Evolutionary conservation across 805 yeast genomes (phyloP), one percentile per base, ranked within the genome.

Genomic region (Wickerhamiella brachini): DNA sequence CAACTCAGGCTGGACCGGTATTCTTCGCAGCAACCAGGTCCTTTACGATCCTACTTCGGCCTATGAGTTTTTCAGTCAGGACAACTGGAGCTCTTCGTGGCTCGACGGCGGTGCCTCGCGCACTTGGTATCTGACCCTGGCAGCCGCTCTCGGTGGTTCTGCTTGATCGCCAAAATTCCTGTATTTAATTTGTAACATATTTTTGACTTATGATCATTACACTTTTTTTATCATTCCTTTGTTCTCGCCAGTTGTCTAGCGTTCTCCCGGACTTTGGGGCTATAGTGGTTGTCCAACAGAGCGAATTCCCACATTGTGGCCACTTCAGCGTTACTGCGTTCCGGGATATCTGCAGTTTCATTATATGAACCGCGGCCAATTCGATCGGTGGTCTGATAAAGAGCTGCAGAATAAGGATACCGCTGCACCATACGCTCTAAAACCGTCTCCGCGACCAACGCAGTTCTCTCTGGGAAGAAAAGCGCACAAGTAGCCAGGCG

Each of bases 231-330:
- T 5, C 10, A 38, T 21, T 38, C 21, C 42, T 18, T 38, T 9
- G 20, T 17, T 20, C 20, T 8, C 8, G 41, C 41, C 7, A 37
- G 41, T n/a, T 37, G 41, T 37, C 20, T 37, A 3, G 41, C 41
- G 9, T 37, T 89, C 59, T 81, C 82, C 21, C 80, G 74, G n/a
- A 89, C 85, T 52, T 76, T 68, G 2, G 95, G 95, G 54, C 87
- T 78, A 63, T 85, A 93, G 66, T 93, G 97, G 55, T 80, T 78
- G 52, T 81, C 83, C 51, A 93, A 69, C 42, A 90, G 66, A 5
- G 81, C 81, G 49, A 80, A 78, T 62, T 93, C 98, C 95, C 95
- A 93, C 37, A 90, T 68, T 0, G 88, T 83, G 1, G 97, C 94
- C 17, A 90, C 93, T 44, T 83, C 90, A 1, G 95, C 77, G 61